phyloP scores from a whole-genome alignment of 2,329 filamentous ascomycete species.

The Pestalotiopsis sp. region DNA sequence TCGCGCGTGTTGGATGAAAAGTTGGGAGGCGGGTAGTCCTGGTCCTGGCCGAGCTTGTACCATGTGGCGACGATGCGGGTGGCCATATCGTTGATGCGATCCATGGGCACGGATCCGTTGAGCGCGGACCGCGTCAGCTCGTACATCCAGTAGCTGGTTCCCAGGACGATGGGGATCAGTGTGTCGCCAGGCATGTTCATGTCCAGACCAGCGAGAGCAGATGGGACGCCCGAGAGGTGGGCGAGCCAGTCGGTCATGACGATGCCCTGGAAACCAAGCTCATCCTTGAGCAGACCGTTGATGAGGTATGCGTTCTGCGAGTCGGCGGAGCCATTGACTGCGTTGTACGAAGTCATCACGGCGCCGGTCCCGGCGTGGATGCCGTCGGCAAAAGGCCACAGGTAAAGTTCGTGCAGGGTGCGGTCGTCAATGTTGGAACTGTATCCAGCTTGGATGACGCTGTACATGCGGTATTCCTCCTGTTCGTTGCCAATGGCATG shows the following conservation, averaged over 20 bases:
- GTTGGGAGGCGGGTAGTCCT: slow-evolving; percentile 56
- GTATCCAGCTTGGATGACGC: slow-evolving; percentile 51
- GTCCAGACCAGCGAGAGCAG: slow-evolving; percentile 74
- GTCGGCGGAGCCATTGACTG: slow-evolving; percentile 66
- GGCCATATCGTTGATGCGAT: slow-evolving; percentile 58
- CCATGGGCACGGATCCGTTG: slow-evolving; percentile 58
- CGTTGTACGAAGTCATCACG: slow-evolving; percentile 83
- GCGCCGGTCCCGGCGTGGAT: slow-evolving; percentile 76
- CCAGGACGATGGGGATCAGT: slow-evolving; percentile 43
- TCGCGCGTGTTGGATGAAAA: slow-evolving; percentile 62
- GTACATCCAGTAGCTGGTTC: slow-evolving; percentile 55
- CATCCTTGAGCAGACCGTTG: slow-evolving; percentile 72
- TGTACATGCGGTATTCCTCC: slow-evolving; percentile 57
- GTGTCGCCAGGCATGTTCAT: slow-evolving; percentile 62
- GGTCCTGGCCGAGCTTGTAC: slow-evolving; percentile 62
- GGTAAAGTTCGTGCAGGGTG: slow-evolving; percentile 69
- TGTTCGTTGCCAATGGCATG: slow-evolving; percentile 59
- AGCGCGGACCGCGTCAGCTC: slow-evolving; percentile 56
- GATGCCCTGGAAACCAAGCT: slow-evolving; percentile 72
- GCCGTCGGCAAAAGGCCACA: slow-evolving; percentile 79
- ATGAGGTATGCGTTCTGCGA: slow-evolving; percentile 70
- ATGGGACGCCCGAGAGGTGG: slow-evolving; percentile 73
- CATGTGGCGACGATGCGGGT: slow-evolving; percentile 60
- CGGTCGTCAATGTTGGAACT: slow-evolving; percentile 61
- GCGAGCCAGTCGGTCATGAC: slow-evolving; percentile 77